phyloP scores from a whole-genome alignment of 352 stramenopile genomes.

The Pythium rishiriense region DNA sequence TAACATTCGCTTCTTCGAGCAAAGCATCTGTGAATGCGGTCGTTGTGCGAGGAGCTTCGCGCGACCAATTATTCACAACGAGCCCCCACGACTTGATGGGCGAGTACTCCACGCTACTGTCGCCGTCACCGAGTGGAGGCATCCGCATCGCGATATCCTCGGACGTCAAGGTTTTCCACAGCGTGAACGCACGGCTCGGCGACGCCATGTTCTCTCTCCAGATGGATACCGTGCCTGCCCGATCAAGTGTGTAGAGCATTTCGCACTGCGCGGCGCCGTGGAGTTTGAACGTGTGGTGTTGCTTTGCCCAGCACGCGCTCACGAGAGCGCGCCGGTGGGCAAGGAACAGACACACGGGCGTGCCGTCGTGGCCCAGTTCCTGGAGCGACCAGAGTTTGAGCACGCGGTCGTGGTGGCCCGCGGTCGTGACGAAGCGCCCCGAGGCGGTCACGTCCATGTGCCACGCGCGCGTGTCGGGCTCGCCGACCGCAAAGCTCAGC shows the following conservation, averaged over 20 bases:
- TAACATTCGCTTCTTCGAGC: constrained; percentile 66
- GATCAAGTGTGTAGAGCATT: constrained; percentile 81
- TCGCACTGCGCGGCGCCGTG: constrained; percentile 34
- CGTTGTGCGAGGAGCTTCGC: constrained; percentile 15
- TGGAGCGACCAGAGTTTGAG: constrained; percentile 70
- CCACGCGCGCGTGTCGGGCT: constrained; percentile 30
- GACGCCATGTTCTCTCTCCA: constrained; percentile 67
- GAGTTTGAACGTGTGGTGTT: constrained; percentile 51
- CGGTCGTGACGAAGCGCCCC: constrained; percentile 64
- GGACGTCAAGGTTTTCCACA: constrained; percentile 64
- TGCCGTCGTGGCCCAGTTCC: constrained; percentile 52
- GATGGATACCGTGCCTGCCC: constrained; percentile 61
- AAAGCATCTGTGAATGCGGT: constrained; percentile 49
- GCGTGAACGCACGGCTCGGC: constrained; percentile 49
- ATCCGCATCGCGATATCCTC: constrained; percentile 36
- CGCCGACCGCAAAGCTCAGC: constrained; percentile 51
- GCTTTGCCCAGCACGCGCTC: constrained; percentile 54
- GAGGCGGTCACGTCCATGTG: constrained; percentile 69
- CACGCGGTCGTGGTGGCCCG: constrained; percentile 57
- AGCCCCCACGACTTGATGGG: constrained; percentile 33
- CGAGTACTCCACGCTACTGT: constrained; percentile 2
- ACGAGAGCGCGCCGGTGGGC: constrained; percentile 61
- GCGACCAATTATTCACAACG: constrained; percentile 32
- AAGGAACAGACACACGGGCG: constrained; percentile 60
- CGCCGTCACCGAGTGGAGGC: not conserved